Conservation (phyloP, 2,329 filamentous ascomycete species). For the Penicillium psychrosexuale region DNA sequence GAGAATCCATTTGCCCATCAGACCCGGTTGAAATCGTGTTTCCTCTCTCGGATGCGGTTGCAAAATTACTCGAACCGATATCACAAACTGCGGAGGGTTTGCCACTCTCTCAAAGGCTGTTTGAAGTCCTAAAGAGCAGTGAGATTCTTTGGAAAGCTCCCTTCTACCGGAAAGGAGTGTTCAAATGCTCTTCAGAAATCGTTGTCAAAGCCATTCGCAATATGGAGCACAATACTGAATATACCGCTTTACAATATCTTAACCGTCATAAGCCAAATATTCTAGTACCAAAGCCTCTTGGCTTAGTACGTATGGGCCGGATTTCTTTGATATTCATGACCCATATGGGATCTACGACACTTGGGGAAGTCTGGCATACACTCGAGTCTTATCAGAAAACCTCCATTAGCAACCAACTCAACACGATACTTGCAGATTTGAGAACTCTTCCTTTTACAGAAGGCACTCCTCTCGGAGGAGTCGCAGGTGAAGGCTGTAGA, state of each 20-base stretch:
- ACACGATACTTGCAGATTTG: slow-evolving; percentile 18
- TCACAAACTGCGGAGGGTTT: background rate
- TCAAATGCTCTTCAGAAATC: slow-evolving; percentile 17
- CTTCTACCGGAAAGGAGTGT: slow-evolving; percentile 21
- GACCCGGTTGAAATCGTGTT: slow-evolving; percentile 4
- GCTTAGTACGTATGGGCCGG: slow-evolving; percentile 15
- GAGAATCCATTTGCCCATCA: slow-evolving; percentile 3
- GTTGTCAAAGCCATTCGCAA: slow-evolving; percentile 22
- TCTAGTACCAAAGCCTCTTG: slow-evolving; percentile 19
- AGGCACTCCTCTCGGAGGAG: slow-evolving; percentile 20
- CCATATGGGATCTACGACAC: slow-evolving; percentile 8
- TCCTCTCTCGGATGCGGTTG: slow-evolving; percentile 2
- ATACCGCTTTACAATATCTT: slow-evolving; percentile 27
- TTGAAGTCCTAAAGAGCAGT: slow-evolving; percentile 15
- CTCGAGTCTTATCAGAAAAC: slow-evolving; percentile 17
- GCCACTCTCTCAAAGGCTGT: slow-evolving; percentile 10
- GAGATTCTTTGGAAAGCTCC: slow-evolving; percentile 23
- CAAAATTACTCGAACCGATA: background rate
- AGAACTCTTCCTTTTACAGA: slow-evolving; percentile 16
- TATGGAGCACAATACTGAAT: slow-evolving; percentile 24
- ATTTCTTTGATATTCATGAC: slow-evolving; percentile 25
- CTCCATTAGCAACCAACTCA: slow-evolving; percentile 19
- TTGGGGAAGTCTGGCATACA: slow-evolving; percentile 18
- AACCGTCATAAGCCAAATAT: slow-evolving; percentile 17
- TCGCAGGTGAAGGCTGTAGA: slow-evolving; percentile 25